These are phyloP conservation scores for Citrus reticulata DNA, from an alignment of 345 rosid genomes.

Conservation along the genomic window DNA sequence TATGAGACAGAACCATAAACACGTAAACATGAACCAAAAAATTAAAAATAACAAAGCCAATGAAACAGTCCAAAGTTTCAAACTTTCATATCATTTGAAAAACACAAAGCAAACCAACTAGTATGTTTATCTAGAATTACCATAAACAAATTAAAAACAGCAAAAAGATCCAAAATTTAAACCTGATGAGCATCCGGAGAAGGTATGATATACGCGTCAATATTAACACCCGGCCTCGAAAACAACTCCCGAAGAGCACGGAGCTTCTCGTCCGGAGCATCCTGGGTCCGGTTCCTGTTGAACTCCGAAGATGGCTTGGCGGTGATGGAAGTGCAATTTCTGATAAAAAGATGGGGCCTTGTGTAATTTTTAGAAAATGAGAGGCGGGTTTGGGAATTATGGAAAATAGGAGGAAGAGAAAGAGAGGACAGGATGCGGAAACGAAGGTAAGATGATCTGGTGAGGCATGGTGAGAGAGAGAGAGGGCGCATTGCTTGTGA, in stretches of 20 bases:
- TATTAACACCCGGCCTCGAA: constrained; percentile 61
- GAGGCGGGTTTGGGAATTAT: constrained; percentile 23
- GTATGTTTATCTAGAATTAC: neutral
- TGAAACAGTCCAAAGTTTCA: neutral
- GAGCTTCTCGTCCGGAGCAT: constrained; percentile 68
- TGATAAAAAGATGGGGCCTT: constrained; percentile 24
- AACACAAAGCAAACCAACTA: neutral
- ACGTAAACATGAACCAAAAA: neutral
- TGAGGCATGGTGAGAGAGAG: constrained; percentile 36
- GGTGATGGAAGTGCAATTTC: constrained; percentile 54
- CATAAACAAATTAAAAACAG: neutral
- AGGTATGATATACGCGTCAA: constrained; percentile 94
- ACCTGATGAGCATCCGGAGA: constrained; percentile 99
- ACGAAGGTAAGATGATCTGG: constrained; percentile 24
- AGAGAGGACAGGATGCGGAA: constrained; percentile 31
- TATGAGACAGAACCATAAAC: neutral
- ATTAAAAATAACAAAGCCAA: neutral
- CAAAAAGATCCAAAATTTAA: neutral
- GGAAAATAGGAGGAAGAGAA: constrained; percentile 40
- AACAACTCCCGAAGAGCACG: constrained; percentile 59
- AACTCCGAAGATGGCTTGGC: constrained; percentile 78
- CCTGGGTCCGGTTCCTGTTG: constrained; percentile 27
- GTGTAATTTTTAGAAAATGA: constrained; percentile 12
- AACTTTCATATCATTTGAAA: neutral
- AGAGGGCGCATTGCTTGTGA: constrained; percentile 50